Conservation (phyloP, 257 asterid genomes). For the Gentiana macrophylla region DNA sequence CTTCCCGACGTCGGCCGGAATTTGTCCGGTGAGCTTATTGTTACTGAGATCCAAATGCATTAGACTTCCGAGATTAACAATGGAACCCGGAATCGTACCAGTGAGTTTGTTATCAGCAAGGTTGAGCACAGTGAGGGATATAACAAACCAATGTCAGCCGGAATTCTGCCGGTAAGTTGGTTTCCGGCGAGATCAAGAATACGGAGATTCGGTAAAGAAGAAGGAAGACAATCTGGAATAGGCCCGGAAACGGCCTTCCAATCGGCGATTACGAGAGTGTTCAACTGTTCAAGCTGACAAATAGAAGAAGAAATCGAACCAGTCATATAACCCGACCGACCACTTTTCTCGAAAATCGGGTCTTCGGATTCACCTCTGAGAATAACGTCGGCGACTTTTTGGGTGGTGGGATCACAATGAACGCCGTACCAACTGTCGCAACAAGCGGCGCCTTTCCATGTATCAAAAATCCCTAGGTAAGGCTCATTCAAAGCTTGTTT, state of each 20-base stretch:
- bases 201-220: slow-evolving; percentile 45
- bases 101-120: slow-evolving; percentile 77
- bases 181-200: slow-evolving; percentile 79
- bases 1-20: slow-evolving; percentile 68
- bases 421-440: slow-evolving; percentile 83
- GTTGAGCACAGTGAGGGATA: slow-evolving; percentile 59
- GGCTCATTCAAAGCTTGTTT: slow-evolving; percentile 67
- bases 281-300: slow-evolving; percentile 72
- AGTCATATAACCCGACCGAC: slow-evolving; percentile 92
- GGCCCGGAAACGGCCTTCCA: slow-evolving; percentile 85
- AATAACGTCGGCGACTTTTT: slow-evolving; percentile 64
- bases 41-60: slow-evolving; percentile 79
- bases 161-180: slow-evolving; percentile 66
- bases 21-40: slow-evolving; percentile 52
- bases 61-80: slow-evolving; percentile 48
- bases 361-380: slow-evolving; percentile 97
- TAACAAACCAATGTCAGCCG: slow-evolving; percentile 56
- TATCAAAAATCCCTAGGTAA: slow-evolving; percentile 58
- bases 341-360: slow-evolving; percentile 70
- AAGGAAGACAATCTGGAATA: slow-evolving; percentile 60
- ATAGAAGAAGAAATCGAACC: slow-evolving; percentile 64
- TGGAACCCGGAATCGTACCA: slow-evolving; percentile 53
- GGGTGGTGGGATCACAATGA: slow-evolving; percentile 73
- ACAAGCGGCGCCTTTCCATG: slow-evolving; percentile 80
- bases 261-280: slow-evolving; percentile 75